These are phyloP conservation scores for Rhododendron kiyosumense DNA, from an alignment of 148 eudicot species.

Conservation along the genomic window DNA sequence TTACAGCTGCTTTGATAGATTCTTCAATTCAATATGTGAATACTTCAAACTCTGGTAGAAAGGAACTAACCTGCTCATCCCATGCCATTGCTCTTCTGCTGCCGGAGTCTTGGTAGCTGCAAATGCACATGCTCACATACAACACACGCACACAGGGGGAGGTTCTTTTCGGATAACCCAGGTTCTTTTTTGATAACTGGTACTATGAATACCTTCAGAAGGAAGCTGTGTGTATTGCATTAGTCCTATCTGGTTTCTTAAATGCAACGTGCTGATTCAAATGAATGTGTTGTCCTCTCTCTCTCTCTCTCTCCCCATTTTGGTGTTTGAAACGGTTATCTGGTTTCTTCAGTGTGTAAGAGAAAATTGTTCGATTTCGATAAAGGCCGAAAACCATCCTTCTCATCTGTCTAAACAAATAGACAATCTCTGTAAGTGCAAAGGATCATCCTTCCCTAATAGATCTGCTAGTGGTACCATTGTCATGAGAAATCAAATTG, in stretches of 20 bases:
- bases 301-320: background rate
- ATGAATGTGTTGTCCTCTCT: background rate
- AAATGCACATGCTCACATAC: background rate
- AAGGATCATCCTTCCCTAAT: background rate
- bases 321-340: background rate
- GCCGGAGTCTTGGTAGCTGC: conserved; percentile 8
- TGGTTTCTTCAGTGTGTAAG: background rate
- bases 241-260: conserved; percentile 1
- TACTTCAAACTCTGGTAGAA: background rate
- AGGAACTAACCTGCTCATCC: conserved; percentile 7
- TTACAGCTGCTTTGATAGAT: background rate
- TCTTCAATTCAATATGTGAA: background rate
- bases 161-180: background rate
- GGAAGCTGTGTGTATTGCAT: background rate
- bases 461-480: background rate
- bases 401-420: background rate
- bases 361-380: background rate
- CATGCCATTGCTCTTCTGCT: background rate
- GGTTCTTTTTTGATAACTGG: background rate
- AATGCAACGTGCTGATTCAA: background rate
- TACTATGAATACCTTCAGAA: background rate
- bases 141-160: background rate
- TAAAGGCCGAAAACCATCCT: background rate
- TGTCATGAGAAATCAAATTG: background rate
- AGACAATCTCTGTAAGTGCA: background rate